Evolutionary conservation across 192 early-diverging fungal species (phyloP).

Genomic region (Dissophora globulifera): DNA sequence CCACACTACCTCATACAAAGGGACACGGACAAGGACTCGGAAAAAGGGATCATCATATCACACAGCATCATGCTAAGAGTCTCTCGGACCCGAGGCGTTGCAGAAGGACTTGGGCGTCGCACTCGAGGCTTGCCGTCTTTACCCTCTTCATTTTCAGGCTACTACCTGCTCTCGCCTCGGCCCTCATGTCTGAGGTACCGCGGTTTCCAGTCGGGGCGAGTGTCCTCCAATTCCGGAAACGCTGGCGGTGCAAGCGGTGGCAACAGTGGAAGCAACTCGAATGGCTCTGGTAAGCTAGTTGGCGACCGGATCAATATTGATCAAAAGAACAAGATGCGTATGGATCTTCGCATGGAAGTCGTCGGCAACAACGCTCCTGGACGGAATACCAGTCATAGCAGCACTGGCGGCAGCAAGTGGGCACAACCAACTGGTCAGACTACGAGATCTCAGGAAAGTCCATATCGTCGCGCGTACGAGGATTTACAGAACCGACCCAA

Average conservation of each 20-base stretch:
- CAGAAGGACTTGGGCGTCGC: not conserved
- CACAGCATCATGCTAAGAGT: conserved; percentile 17
- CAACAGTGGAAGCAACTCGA: not conserved
- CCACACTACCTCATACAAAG: not conserved
- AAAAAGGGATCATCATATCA: not conserved
- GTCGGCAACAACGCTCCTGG: not conserved
- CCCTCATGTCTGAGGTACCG: not conserved
- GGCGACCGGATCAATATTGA: conserved; percentile 32
- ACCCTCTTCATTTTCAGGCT: not conserved
- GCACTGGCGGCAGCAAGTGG: conserved; percentile 28
- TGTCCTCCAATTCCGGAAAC: too few relatives aligned
- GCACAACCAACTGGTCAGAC: conserved; percentile 4
- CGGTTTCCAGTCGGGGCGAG: conserved; percentile 9
- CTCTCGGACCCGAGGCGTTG: not conserved
- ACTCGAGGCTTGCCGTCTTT: not conserved
- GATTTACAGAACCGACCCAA: conserved; percentile 18
- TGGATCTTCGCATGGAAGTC: conserved; percentile 41
- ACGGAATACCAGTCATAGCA: not conserved
- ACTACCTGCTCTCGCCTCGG: not conserved
- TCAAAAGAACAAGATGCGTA: conserved; percentile 34
- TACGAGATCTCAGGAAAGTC: conserved; percentile 13
- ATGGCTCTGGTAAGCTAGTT: conserved; percentile 12
- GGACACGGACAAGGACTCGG: conserved; percentile 5
- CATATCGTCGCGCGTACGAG: conserved; percentile 32
- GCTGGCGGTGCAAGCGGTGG: too few relatives aligned